Conservation (phyloP, 2,329 filamentous ascomycete genomes). For the Sordariomycetes sp. region DNA sequence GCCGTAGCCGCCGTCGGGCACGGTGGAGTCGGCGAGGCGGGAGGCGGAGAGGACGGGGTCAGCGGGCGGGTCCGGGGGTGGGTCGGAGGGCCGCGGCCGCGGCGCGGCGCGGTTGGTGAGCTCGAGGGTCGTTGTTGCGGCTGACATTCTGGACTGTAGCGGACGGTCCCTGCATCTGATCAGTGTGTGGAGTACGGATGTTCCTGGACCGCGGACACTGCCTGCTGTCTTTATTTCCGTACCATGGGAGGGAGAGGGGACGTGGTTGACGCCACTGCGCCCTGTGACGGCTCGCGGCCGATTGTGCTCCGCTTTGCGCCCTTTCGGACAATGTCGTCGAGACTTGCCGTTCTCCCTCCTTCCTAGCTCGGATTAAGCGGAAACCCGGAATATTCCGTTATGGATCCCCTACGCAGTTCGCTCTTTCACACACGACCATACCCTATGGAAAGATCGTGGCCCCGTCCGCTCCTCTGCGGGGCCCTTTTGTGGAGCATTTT, state of each 20-base stretch:
- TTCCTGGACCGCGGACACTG: not conserved
- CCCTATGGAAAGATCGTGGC: too few relatives aligned
- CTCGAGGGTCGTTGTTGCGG: not conserved
- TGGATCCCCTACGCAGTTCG: too few relatives aligned
- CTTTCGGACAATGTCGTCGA: too few relatives aligned
- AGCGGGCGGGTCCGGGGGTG: not conserved
- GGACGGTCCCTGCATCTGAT: not conserved
- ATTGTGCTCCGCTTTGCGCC: too few relatives aligned
- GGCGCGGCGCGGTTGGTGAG: not conserved
- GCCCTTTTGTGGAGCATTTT: too few relatives aligned
- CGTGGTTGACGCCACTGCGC: not conserved
- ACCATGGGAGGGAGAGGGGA: not conserved
- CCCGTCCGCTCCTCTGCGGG: too few relatives aligned
- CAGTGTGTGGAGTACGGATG: not conserved
- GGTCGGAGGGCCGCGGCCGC: not conserved
- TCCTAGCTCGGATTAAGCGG: too few relatives aligned
- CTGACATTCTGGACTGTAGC: not conserved
- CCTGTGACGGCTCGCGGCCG: too few relatives aligned
- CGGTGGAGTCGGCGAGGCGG: conserved; percentile 26
- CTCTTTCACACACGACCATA: too few relatives aligned
- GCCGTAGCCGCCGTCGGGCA: conserved; percentile 41
- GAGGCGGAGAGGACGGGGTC: conserved; percentile 23
- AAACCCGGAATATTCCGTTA: too few relatives aligned
- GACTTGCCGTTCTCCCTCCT: too few relatives aligned
- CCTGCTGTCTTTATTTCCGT: not conserved